A percentile compares a stretch with the other conserved stretches of the same genome.
Evolutionary conservation across 2,329 filamentous ascomycete species (phyloP).

Genomic region (Teratosphaeria viscida): DNA sequence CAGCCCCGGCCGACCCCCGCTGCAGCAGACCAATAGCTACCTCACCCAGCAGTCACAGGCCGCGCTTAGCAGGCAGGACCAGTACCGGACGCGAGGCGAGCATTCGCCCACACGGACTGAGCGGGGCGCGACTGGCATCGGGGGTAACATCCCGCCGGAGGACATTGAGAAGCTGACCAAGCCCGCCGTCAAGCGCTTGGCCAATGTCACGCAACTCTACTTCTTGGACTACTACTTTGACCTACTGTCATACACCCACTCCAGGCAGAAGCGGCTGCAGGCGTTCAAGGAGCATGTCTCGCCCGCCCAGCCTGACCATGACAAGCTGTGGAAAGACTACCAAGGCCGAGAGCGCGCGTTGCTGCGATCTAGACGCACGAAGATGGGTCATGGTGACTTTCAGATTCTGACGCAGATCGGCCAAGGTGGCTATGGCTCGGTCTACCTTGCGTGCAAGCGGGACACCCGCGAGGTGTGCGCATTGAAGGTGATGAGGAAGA

Average conservation of each 20-base stretch:
- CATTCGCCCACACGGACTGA: slow-evolving; percentile 48
- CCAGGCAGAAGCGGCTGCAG: slow-evolving; percentile 70
- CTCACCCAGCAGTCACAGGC: slow-evolving; percentile 54
- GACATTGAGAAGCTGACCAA: slow-evolving; percentile 85
- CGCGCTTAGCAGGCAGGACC: slow-evolving; percentile 72
- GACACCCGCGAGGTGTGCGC: slow-evolving; percentile 96
- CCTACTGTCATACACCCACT: slow-evolving; percentile 87
- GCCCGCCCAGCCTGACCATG: slow-evolving; percentile 67
- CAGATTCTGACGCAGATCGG: slow-evolving; percentile 97
- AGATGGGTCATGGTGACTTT: slow-evolving; percentile 90
- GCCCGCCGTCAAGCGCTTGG: slow-evolving; percentile 84
- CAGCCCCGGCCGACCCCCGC: slow-evolving; percentile 38
- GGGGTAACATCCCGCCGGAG: slow-evolving; percentile 57
- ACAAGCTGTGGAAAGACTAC: slow-evolving; percentile 77
- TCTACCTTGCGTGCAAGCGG: slow-evolving; percentile 96
- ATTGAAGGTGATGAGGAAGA: slow-evolving; percentile 99
- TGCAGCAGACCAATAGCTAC: slow-evolving; percentile 26
- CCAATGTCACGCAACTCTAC: slow-evolving; percentile 96
- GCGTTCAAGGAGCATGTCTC: slow-evolving; percentile 75
- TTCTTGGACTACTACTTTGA: slow-evolving; percentile 99
- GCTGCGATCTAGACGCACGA: slow-evolving; percentile 82
- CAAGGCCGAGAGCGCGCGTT: slow-evolving; percentile 86
- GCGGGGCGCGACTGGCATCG: slow-evolving; percentile 13
- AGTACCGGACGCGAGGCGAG: slow-evolving; percentile 58
- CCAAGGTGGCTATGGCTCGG: slow-evolving; percentile 94